Base-by-base conservation (phyloP, 495 filamentous ascomycete genomes). In the Saxispiralis lemnorum region DNA sequence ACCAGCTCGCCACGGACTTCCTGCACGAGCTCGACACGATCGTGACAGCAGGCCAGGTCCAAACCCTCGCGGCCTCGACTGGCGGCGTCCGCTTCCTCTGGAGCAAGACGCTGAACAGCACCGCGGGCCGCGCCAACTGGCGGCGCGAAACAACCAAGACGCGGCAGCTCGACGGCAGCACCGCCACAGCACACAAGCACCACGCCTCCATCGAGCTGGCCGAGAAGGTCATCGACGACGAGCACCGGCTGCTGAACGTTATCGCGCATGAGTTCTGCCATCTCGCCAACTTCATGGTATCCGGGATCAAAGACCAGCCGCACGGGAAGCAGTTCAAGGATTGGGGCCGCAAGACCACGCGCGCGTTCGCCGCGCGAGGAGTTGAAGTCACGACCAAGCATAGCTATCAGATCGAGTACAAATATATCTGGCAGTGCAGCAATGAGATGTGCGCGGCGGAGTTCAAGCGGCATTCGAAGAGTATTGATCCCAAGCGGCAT, bases 221-320 rank as follows among this genome's bases (percentile, higher is more conserved):
- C 0, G 74, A 81, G 42, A 87, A 85, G 46, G 79, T 97, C 38
- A 81, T 96, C 41, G 69, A 78, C 57, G 72, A 77, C 56, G 48
- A 54, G 28, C 66, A 82, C 35, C 75, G 85, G 16, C 68, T 97
- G 16, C 65, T 86, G 38, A 93, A 93, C 58, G 82, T 83, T 0
- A 54, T 95, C 16, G 83, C 87, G 2, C 89, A 97, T 59, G 89
- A 97, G 50, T 97, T 85, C 66, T 95, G 88, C 61, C 89, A 97
- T 56, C 66, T 96, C 1, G 77, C 82, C 24, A 87, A 81, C 53
- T 92, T 81, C 59, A 84, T 95, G 67, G 66, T 95, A 39, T 72
- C 68, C 28, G 68, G 74, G 13, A 62, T 81, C 17, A 68, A 66
- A 16, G 72, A 72, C 28, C 70, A 81, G 43, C 79, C 84, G 0